Evolutionary conservation across 805 yeast species (phyloP).

Genomic region (Cyberlindnera mycetangii): DNA sequence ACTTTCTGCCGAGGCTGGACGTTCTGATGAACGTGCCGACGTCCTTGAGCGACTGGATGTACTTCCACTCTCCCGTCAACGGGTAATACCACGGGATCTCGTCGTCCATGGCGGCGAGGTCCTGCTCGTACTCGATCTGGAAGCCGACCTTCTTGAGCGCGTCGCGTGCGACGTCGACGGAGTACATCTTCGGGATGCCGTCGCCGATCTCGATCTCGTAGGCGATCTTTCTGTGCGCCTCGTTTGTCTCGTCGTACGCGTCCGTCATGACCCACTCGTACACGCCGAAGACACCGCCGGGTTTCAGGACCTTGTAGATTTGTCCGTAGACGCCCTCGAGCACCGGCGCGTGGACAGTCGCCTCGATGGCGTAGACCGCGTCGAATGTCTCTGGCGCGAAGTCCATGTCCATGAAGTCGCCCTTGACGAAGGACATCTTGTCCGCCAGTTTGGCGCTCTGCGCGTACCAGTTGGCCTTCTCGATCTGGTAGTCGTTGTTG

Average conservation of each 20-base stretch:
- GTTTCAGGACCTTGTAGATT: conserved; percentile 92
- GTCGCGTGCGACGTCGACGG: conserved; percentile 76
- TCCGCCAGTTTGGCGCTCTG: conserved; percentile 58
- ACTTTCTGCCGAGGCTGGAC: conserved; percentile 75
- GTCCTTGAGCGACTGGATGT: conserved; percentile 77
- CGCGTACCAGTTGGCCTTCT: conserved; percentile 84
- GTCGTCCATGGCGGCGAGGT: conserved; percentile 79
- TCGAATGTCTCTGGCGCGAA: conserved; percentile 87
- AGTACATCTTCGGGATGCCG: conserved; percentile 97
- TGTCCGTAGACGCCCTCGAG: conserved; percentile 94
- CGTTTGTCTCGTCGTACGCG: conserved; percentile 78
- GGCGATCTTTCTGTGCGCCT: conserved; percentile 89
- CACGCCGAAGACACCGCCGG: conserved; percentile 97
- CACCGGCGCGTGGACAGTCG: conserved; percentile 96
- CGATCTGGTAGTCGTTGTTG: conserved; percentile 96
- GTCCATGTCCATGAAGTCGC: conserved; percentile 99
- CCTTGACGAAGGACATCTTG: conserved; percentile 84
- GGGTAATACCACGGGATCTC: conserved; percentile 98
- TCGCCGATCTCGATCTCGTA: conserved; percentile 98
- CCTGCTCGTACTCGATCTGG: conserved; percentile 69
- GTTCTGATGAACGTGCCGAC: conserved; percentile 85
- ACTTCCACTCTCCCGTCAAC: conserved; percentile 88
- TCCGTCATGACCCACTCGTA: conserved; percentile 99
- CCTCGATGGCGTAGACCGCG: conserved; percentile 97
- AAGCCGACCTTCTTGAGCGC: conserved; percentile 89